Evolutionary conservation across 352 stramenopile species (phyloP), one percentile per base, ranked within the genome.

Genomic region (Peronospora tabacina): DNA sequence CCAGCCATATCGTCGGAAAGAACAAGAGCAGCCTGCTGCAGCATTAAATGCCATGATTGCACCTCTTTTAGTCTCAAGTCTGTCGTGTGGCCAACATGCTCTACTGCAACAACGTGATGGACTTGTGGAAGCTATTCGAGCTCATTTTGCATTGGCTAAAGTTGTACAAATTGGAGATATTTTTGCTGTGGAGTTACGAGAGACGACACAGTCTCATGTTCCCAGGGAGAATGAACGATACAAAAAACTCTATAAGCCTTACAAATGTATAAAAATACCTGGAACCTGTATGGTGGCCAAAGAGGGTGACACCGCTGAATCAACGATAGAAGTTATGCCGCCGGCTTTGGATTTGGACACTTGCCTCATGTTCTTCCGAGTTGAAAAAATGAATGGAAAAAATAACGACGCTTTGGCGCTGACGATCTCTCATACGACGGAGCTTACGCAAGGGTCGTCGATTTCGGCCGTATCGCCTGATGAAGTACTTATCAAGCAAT

Each of bases 321-420:
- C 51, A 1, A 20, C 45, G 44, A 55, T 34, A 10, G 63, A 64
- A 47, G 35, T 74, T 0, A 60, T 85, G 33, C 72, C 75, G 2
- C 77, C 77, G 7, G 56, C 66, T 13, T 56, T 91, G 7, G 34
- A 64, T 26, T 41, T 87, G 1, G 75, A 91, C 45, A 82, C 73
- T 19, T 66, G 61, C n/a, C 55, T 92, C 7, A 61, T 89, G 43
- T 90, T 89, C 41, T 90, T 90, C 44, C 72, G 73, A 16, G 78
- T 92, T 7, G 67, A 90, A 24, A 79, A 74, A 29, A 35, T 92
- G 7, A 46, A 60, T 17, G 37, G 45, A 19, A 58, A 55, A 1
- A 53, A 24, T 12, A 47, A 49, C 13, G 12, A 61, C 33, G 49
- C 67, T 2, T 51, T 82, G 13, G 78, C 75, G 0, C 43, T 82